Percentiles rank a stretch among this genome's conserved stretches.
These are phyloP conservation scores for Lyophyllum atratum DNA, from an alignment of 768 basidiomycete species.

Conservation along the genomic window DNA sequence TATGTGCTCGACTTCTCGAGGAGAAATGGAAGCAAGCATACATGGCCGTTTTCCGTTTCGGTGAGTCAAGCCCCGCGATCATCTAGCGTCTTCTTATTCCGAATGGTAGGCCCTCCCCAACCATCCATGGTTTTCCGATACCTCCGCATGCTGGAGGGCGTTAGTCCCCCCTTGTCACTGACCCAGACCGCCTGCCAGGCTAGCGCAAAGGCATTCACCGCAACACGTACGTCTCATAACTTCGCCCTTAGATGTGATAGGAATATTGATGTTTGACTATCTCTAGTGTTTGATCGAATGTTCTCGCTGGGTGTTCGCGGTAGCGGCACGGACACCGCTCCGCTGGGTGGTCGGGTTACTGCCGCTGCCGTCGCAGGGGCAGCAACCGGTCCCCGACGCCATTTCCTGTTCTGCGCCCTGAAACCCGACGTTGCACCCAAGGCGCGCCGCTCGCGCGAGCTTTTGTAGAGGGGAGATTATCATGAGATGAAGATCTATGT, in stretches of 20 bases:
- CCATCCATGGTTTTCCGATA: slow-evolving; percentile 94
- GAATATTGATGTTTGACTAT: slow-evolving; percentile 3
- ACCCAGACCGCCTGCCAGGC: slow-evolving; percentile 88
- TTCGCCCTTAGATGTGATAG: not conserved
- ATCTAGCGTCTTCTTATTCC: not conserved
- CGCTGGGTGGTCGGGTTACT: slow-evolving; percentile 62
- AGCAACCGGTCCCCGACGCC: slow-evolving; percentile 71
- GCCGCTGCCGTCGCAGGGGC: slow-evolving; percentile 65
- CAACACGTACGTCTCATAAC: slow-evolving; percentile 59
- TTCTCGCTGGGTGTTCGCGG: slow-evolving; percentile 85
- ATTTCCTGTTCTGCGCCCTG: slow-evolving; percentile 82
- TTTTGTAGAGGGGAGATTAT: slow-evolving; percentile 8
- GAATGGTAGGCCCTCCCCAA: slow-evolving; percentile 69
- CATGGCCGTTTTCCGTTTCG: slow-evolving; percentile 84
- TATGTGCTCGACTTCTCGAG: slow-evolving; percentile 82
- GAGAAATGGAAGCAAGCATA: slow-evolving; percentile 95
- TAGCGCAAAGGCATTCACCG: slow-evolving; percentile 86
- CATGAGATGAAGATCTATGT: not conserved
- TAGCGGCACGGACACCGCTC: slow-evolving; percentile 65
- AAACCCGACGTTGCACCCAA: slow-evolving; percentile 56
- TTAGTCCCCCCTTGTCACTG: slow-evolving; percentile 84
- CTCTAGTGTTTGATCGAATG: slow-evolving; percentile 84
- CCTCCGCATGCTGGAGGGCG: slow-evolving; percentile 85
- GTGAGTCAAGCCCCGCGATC: slow-evolving; percentile 32
- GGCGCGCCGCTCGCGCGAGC: slow-evolving; percentile 29